Conservation (phyloP, 2,329 filamentous ascomycete species). For the Ilyonectria mors-panacis region DNA sequence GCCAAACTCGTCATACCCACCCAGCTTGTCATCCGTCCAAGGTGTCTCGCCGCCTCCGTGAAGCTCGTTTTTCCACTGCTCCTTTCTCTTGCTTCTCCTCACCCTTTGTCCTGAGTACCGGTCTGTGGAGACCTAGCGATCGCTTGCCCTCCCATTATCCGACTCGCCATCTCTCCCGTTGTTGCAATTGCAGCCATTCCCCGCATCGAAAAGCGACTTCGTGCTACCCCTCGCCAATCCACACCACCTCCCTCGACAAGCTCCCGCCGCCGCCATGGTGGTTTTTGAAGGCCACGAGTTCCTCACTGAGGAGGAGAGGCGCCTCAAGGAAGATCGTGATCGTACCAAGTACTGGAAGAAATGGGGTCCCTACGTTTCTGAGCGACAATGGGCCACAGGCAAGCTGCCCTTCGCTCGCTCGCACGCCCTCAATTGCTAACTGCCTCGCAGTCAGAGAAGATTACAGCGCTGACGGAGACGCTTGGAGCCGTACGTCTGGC, state of each 20-base stretch:
- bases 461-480: conserved; percentile 90
- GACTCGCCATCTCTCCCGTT: conserved; percentile 8
- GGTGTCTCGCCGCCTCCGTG: conserved; percentile 37
- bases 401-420: conserved; percentile 50
- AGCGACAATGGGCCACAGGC: conserved; percentile 97
- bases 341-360: conserved; percentile 96
- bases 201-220: conserved; percentile 25
- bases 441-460: conserved; percentile 80
- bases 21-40: conserved; percentile 39
- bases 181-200: conserved; percentile 28
- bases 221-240: conserved; percentile 22
- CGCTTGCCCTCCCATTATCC: neutral
- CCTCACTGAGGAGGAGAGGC: conserved; percentile 90
- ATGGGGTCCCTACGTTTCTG: conserved; percentile 95
- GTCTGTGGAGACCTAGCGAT: conserved; percentile 10
- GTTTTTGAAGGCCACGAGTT: conserved; percentile 90
- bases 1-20: conserved; percentile 42
- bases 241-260: conserved; percentile 16
- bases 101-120: conserved; percentile 2
- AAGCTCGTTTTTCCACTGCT: conserved; percentile 34
- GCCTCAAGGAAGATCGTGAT: conserved; percentile 87
- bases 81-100: conserved; percentile 29
- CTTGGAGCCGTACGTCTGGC: conserved; percentile 87
- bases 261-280: conserved; percentile 74
- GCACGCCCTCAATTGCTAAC: conserved; percentile 45